Evolutionary conservation across 2,329 filamentous ascomycete genomes (phyloP).

Genomic region (Sclerotinia spermophila): DNA sequence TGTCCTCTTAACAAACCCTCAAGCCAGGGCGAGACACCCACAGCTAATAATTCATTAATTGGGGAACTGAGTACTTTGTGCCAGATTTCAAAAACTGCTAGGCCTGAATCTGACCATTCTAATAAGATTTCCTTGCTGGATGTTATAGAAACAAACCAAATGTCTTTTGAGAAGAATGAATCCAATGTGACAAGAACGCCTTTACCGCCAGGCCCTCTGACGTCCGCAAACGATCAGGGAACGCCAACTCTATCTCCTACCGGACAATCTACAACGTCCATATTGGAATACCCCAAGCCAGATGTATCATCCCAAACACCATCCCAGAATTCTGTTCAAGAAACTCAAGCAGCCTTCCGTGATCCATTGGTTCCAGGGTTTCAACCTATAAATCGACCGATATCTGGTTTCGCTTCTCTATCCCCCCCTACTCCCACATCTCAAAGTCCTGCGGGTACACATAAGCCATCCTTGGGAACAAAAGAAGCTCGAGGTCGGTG

Average conservation of each 20-base stretch:
- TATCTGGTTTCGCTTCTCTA: not conserved
- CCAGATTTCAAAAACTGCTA: not conserved
- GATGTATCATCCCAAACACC: not conserved
- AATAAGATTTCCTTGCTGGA: not conserved
- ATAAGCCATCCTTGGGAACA: too few species aligned
- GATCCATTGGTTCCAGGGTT: not conserved
- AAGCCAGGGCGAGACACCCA: not conserved
- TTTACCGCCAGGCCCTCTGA: not conserved
- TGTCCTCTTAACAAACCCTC: not conserved
- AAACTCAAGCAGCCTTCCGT: not conserved
- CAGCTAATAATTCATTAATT: not conserved
- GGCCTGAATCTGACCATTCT: not conserved
- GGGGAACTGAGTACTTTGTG: not conserved
- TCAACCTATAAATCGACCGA: conserved; percentile 2
- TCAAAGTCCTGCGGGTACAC: not conserved
- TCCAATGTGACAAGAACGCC: not conserved
- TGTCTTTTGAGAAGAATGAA: not conserved
- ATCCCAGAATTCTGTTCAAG: not conserved
- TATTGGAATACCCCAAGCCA: not conserved
- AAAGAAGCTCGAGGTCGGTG: not conserved
- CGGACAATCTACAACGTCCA: not conserved
- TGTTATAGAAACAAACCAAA: not conserved
- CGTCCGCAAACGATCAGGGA: not conserved
- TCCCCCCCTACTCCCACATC: not conserved
- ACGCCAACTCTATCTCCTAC: not conserved